Evolutionary conservation across 805 yeast genomes (phyloP), one percentile per base, ranked within the genome.

Genomic region (Candida ipomoeae): DNA sequence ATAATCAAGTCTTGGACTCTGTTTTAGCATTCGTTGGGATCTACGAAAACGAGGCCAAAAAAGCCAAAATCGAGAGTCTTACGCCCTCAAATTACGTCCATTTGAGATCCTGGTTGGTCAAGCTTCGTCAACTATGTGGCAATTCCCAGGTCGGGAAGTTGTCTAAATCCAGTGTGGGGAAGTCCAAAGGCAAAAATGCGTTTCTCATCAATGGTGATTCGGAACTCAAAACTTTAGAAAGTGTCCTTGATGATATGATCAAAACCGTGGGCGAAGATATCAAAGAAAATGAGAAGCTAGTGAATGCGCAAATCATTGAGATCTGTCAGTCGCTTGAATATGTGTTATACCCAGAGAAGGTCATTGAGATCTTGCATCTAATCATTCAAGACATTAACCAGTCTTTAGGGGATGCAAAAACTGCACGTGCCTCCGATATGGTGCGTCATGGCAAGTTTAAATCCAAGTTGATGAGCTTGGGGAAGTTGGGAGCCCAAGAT

Each of bases 101-200:
- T n/a, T 78, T 87, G 83, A 73, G 87, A 46, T 70, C 70, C 10
- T 89, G 96, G 94, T 69, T 92, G 6, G 71, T 75, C 5, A 73
- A 78, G 44, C 67, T 92, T 29, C 73, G 98, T 33, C 89, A 87
- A 59, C 75, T 87, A 0, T 92, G 97, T 58, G 87, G 94, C 52
- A 95, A 89, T 67, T 89, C 96, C 0, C 81, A 79, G 48, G 67
- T 73, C 15, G 77, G 77, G 1, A 61, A 63, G 34, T 52, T 73
- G 5, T 49, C 55, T 0, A 49, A 49, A 33, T 34, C 31, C 1
- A 48, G 26, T 5, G 43, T 50, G 5, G 37, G 48, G 7, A 48
- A 48, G 36, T 51, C 60, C 1, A 48, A 40, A 20, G 44, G 47
- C 40, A 51, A 43, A 23, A 49, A 50, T 6, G 49, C 49, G 15